Percentiles rank a stretch among this genome's conserved stretches.
These are phyloP conservation scores for Cochlearia excelsa DNA, from an alignment of 345 rosid genomes.

Conservation along the genomic window DNA sequence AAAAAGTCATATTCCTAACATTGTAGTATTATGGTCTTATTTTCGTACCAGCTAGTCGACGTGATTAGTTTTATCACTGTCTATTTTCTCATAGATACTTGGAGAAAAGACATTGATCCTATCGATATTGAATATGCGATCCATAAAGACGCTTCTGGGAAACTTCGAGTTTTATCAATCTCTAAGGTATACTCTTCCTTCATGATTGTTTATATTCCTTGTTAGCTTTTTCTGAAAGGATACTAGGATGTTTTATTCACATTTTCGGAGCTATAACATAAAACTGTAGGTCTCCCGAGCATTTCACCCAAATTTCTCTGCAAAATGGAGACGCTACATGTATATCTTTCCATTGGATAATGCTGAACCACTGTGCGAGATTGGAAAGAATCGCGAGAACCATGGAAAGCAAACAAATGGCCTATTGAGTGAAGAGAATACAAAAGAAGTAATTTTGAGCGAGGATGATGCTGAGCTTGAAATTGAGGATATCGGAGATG, in stretches of 20 bases:
- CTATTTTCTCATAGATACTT: slow-evolving; percentile 56
- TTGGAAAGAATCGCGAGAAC: slow-evolving; percentile 31
- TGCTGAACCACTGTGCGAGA: slow-evolving; percentile 37
- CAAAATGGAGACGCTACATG: slow-evolving; percentile 92
- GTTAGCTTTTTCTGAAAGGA: not conserved
- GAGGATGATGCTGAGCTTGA: slow-evolving; percentile 33
- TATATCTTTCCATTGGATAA: slow-evolving; percentile 75
- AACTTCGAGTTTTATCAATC: slow-evolving; percentile 63
- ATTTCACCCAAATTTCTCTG: slow-evolving; percentile 90
- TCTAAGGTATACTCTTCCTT: slow-evolving; percentile 50
- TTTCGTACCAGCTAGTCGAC: not conserved
- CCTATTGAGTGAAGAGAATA: slow-evolving; percentile 30
- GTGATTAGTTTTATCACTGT: not conserved
- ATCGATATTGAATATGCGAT: slow-evolving; percentile 59
- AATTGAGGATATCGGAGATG: slow-evolving; percentile 26
- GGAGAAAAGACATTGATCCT: slow-evolving; percentile 73
- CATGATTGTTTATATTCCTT: not conserved
- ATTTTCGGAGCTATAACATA: not conserved
- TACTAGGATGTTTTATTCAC: not conserved
- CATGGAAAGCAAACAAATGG: slow-evolving; percentile 33
- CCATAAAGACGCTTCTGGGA: slow-evolving; percentile 61
- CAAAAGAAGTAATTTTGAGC: slow-evolving; percentile 8
- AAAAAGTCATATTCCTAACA: slow-evolving; percentile 8
- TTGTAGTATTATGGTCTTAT: not conserved
- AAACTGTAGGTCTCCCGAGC: slow-evolving; percentile 65